Percentiles rank a stretch among this genome's conserved stretches.
Evolutionary conservation across 2,329 filamentous ascomycete species (phyloP).

Genomic region (Aspergillus tubingensis): DNA sequence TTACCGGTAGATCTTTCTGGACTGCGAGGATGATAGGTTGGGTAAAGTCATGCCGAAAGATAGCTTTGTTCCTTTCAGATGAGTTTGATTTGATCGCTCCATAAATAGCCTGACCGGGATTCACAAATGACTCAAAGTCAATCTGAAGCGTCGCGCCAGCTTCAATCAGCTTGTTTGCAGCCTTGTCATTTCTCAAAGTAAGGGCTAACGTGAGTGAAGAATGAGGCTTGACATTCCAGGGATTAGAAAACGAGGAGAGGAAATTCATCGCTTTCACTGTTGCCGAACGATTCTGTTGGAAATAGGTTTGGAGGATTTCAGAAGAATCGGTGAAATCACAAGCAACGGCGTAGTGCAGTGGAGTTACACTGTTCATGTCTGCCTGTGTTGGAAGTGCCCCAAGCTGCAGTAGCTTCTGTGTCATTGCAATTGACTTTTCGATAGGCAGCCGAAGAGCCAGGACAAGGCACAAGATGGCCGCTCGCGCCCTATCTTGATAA

Average conservation of each 20-base stretch:
- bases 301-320: constrained; percentile 46
- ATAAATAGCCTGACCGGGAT: constrained; percentile 19
- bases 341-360: constrained; percentile 66
- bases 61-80: constrained; percentile 52
- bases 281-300: constrained; percentile 60
- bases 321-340: constrained; percentile 41
- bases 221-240: constrained; percentile 39
- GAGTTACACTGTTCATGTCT: constrained; percentile 65
- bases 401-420: constrained; percentile 64
- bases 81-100: constrained; percentile 31
- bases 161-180: constrained; percentile 63
- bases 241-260: constrained; percentile 48
- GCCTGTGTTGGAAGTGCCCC: constrained; percentile 75
- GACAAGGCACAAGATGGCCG: constrained; percentile 68
- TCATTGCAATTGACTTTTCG: constrained; percentile 66
- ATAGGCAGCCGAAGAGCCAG: constrained; percentile 66
- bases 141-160: constrained; percentile 63
- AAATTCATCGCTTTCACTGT: constrained; percentile 68
- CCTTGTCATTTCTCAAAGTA: constrained; percentile 51
- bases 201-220: constrained; percentile 64
- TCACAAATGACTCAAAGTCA: constrained; percentile 55
- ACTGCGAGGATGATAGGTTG: constrained; percentile 70
- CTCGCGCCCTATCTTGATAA: constrained; percentile 50
- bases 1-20: constrained; percentile 51
- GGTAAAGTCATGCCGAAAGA: constrained; percentile 52